Conservation (phyloP, 495 filamentous ascomycete species). For the Aspergillus steynii region DNA sequence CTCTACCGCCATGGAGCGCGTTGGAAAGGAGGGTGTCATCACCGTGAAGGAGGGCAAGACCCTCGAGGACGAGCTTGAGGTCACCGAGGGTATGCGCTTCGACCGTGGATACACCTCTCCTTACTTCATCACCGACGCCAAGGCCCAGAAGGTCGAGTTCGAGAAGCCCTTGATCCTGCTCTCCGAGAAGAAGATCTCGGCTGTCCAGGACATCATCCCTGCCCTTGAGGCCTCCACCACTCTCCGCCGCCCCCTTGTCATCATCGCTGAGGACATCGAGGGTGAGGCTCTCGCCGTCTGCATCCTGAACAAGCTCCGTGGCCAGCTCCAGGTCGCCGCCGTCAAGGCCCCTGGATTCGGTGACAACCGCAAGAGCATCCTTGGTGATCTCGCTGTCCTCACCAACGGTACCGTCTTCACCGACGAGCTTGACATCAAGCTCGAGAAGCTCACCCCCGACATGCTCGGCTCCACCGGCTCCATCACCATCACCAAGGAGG, state of each 20-base stretch:
- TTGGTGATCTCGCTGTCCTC: conserved; percentile 91
- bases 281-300: conserved; percentile 97
- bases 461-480: conserved; percentile 96
- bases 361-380: conserved; percentile 99
- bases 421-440: conserved; percentile 97
- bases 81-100: conserved; percentile 99
- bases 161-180: conserved; percentile 98
- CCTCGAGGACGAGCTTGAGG: conserved; percentile 93
- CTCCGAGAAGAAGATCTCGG: conserved; percentile 99
- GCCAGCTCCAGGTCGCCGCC: conserved; percentile 96
- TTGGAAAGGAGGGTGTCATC: conserved; percentile 99
- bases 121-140: conserved; percentile 99
- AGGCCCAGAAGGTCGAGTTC: conserved; percentile 98
- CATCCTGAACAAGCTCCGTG: conserved; percentile 99
- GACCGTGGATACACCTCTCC: conserved; percentile 97
- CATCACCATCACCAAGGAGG: conserved; percentile 99
- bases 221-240: conserved; percentile 96
- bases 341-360: conserved; percentile 99
- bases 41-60: conserved; percentile 99
- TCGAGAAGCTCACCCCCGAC: conserved; percentile 93
- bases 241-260: conserved; percentile 90
- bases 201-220: conserved; percentile 96
- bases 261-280: conserved; percentile 99
- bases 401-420: conserved; percentile 98
- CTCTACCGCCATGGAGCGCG: conserved; percentile 98